Conservation (phyloP, 768 basidiomycete species). For the Podaxis sp. region DNA sequence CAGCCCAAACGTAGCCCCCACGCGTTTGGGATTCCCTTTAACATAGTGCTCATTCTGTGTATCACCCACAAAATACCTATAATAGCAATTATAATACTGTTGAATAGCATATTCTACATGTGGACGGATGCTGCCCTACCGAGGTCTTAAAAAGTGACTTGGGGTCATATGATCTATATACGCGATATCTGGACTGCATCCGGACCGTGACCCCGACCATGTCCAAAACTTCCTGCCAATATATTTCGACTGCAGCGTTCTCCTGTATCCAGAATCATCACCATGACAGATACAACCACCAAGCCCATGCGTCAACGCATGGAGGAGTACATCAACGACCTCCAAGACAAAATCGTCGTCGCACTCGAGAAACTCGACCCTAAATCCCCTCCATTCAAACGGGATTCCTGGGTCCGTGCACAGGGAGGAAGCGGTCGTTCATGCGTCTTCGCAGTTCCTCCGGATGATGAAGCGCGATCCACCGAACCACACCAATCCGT, state of each 20-base stretch:
- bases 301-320: constrained; percentile 72
- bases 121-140: no score
- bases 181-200: neutral
- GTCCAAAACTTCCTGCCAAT: neutral
- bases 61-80: no score
- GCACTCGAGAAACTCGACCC: constrained; percentile 80
- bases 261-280: neutral
- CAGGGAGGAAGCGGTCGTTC: constrained; percentile 77
- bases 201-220: neutral
- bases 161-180: no score
- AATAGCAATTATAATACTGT: no score
- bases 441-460: constrained; percentile 67
- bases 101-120: no score
- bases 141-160: no score
- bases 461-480: constrained; percentile 25
- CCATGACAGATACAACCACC: constrained; percentile 16
- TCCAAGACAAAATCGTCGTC: constrained; percentile 78
- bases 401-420: constrained; percentile 73
- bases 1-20: no score
- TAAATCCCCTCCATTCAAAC: constrained; percentile 64
- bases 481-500: constrained; percentile 34
- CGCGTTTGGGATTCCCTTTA: no score
- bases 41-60: no score
- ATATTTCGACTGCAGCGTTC: neutral
- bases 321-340: constrained; percentile 65